A percentile compares a stretch with the other conserved stretches of the same genome.
Conservation (phyloP, 768 basidiomycete species). For the Hysterangium stoloniferum region DNA sequence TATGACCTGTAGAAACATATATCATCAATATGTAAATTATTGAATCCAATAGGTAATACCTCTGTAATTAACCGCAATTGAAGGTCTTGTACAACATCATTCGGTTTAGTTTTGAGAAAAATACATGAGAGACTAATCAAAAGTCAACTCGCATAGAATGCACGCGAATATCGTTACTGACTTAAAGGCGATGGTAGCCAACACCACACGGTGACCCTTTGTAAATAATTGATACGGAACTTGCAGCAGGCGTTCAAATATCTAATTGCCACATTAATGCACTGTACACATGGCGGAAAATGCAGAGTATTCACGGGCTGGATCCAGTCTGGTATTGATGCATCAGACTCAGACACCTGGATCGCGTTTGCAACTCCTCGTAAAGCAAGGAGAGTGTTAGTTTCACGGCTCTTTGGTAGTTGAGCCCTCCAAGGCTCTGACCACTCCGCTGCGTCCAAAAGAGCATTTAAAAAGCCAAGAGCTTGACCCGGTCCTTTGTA, state of each 20-base stretch:
- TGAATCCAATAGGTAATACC: constrained; percentile 25
- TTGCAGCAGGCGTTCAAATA: constrained; percentile 45
- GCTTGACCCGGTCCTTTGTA: constrained; percentile 38
- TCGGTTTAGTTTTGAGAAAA: constrained; percentile 35
- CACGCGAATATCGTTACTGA: constrained; percentile 31
- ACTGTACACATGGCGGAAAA: constrained; percentile 5
- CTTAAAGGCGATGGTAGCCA: constrained; percentile 87
- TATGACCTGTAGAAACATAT: too few species aligned
- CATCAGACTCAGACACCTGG: constrained; percentile 32
- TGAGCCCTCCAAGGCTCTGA: constrained; percentile 43
- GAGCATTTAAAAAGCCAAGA: constrained; percentile 46
- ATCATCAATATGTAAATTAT: too few species aligned
- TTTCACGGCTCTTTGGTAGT: constrained; percentile 67
- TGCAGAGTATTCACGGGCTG: not conserved
- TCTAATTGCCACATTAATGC: constrained; percentile 29
- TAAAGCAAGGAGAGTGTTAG: constrained; percentile 73
- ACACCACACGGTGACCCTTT: constrained; percentile 66
- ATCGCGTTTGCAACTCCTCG: constrained; percentile 77
- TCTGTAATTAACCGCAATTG: constrained; percentile 38
- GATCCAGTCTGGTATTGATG: not conserved
- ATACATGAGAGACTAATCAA: constrained; percentile 57
- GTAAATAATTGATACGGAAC: constrained; percentile 47
- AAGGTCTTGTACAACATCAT: constrained; percentile 31
- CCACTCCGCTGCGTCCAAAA: constrained; percentile 70
- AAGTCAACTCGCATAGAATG: not conserved